Conservation (phyloP, 306 rosid genomes). For the Sesbania bispinosa region DNA sequence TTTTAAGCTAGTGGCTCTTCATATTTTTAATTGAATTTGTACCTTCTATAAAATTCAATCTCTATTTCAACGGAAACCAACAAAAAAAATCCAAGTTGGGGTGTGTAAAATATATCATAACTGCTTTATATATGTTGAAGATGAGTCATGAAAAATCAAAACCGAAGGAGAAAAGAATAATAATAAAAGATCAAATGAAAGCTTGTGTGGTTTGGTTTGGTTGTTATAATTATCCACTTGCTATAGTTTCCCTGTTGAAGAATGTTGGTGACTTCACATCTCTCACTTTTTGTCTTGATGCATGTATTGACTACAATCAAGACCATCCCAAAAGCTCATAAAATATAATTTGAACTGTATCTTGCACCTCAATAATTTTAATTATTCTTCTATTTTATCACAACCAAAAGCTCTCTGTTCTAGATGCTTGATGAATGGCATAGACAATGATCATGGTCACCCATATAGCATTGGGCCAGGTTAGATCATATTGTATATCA, state of each 20-base stretch:
- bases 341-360: background rate
- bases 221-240: background rate
- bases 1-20: background rate
- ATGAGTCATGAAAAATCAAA: slow-evolving; percentile 9
- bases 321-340: background rate
- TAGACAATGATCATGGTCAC: slow-evolving; percentile 21
- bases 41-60: background rate
- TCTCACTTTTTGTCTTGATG: slow-evolving; percentile 28
- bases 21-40: background rate
- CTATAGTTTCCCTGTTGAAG: slow-evolving; percentile 9
- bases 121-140: background rate
- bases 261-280: slow-evolving; percentile 25
- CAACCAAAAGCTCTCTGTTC: background rate
- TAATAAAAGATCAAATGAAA: background rate
- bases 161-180: background rate
- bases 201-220: background rate
- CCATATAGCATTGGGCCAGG: slow-evolving; percentile 21
- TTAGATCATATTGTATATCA: slow-evolving; percentile 3
- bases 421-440: slow-evolving; percentile 13
- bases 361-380: slow-evolving; percentile 14
- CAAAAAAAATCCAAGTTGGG: background rate
- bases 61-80: slow-evolving; percentile 4
- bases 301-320: slow-evolving; percentile 17
- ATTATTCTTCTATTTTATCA: slow-evolving; percentile 16
- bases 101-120: background rate